These are phyloP conservation scores for Suillus bovinus DNA, from an alignment of 768 basidiomycete genomes.

Conservation along the genomic window DNA sequence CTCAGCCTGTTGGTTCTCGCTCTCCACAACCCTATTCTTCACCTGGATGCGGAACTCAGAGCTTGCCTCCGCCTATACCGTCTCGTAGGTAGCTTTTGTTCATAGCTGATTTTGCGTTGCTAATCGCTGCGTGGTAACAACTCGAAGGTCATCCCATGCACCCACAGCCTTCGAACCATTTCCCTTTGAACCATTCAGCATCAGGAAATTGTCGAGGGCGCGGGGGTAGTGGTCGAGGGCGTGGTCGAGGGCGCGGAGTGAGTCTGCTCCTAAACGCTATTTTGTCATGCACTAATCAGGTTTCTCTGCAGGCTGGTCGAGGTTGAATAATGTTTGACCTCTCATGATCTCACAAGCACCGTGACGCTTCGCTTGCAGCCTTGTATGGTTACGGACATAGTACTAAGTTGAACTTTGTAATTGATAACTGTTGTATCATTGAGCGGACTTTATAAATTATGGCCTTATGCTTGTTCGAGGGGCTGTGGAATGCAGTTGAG, in stretches of 20 bases:
- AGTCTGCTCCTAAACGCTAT: neutral
- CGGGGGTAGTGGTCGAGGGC: neutral
- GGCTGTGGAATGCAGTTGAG: neutral
- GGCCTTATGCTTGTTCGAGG: neutral
- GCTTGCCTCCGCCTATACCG: neutral
- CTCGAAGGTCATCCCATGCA: no score
- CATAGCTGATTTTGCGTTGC: neutral
- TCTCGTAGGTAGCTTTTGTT: neutral
- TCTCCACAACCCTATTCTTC: neutral
- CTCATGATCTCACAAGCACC: neutral
- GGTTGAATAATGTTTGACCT: neutral
- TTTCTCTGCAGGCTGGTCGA: neutral
- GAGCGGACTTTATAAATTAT: neutral
- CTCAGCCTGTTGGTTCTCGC: neutral
- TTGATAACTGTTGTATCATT: neutral
- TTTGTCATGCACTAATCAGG: neutral
- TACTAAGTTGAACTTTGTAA: neutral
- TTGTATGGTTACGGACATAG: neutral
- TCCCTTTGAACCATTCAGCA: neutral
- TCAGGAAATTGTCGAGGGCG: neutral
- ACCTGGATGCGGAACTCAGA: neutral
- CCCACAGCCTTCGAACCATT: no score
- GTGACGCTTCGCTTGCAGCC: neutral
- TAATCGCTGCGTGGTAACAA: neutral
- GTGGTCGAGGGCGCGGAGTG: neutral